Conservation (phyloP, 2,329 filamentous ascomycete species). For the Periconia sp. region DNA sequence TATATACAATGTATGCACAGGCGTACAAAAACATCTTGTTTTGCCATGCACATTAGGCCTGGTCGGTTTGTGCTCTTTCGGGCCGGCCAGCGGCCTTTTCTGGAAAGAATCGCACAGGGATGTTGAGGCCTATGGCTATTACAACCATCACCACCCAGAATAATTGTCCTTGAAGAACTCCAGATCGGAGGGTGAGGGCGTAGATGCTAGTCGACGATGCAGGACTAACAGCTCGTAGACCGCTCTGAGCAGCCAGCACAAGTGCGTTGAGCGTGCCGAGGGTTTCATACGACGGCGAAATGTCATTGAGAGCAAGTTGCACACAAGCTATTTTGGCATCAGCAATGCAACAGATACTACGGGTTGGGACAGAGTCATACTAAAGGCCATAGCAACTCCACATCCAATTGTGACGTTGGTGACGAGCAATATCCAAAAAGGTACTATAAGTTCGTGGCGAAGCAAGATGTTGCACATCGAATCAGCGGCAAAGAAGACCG, state of each 20-base stretch:
- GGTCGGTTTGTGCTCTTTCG: neutral
- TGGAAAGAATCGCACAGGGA: slow-evolving; percentile 11
- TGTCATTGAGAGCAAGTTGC: slow-evolving; percentile 77
- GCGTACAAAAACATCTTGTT: too few relatives aligned
- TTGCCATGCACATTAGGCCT: too few relatives aligned
- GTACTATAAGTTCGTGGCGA: slow-evolving; percentile 47
- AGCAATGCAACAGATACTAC: neutral
- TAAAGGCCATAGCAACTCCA: slow-evolving; percentile 73
- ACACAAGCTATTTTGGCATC: slow-evolving; percentile 55
- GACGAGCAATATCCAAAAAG: slow-evolving; percentile 65
- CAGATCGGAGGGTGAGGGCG: slow-evolving; percentile 67
- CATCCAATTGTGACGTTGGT: slow-evolving; percentile 60
- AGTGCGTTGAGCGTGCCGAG: slow-evolving; percentile 76
- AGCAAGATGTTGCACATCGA: slow-evolving; percentile 66
- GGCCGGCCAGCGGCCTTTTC: slow-evolving; percentile 17
- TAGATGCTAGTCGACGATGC: slow-evolving; percentile 71
- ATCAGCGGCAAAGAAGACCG: slow-evolving; percentile 64
- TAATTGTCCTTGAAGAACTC: slow-evolving; percentile 68
- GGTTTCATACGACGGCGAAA: slow-evolving; percentile 67
- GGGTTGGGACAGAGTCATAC: slow-evolving; percentile 30
- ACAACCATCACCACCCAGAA: slow-evolving; percentile 65
- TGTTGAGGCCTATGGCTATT: slow-evolving; percentile 16
- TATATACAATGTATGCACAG: too few relatives aligned
- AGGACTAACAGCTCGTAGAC: slow-evolving; percentile 69
- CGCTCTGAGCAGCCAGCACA: slow-evolving; percentile 66